Evolutionary conservation across 495 filamentous ascomycete genomes (phyloP), one percentile per base, ranked within the genome.

Genomic region (Hyaloscypha finlandica): DNA sequence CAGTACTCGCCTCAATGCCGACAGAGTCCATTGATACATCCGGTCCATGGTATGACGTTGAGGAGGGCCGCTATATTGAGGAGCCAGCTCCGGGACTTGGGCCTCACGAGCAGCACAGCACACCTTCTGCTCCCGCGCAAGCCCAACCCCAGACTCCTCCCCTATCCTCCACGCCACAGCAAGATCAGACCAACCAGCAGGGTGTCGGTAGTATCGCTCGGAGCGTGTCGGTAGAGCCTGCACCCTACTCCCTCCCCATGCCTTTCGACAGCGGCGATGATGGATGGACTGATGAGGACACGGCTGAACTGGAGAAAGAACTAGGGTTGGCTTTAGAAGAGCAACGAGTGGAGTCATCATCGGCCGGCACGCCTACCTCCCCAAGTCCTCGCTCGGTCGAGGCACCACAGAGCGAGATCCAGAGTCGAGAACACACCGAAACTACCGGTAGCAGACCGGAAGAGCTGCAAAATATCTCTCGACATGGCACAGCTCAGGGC

Each of bases 161-260:
- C 53, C 66, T 64, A 68, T 64, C 53, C 60, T 59, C 66, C 55
- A 32, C 42, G 54, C 67, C 31, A 58, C 63, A 61, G 20, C 54
- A 69, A 65, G 67, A 65, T 65, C 55, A 69, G 62, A 69, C 22
- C 45, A 51, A 61, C 67, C 67, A 65, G 67, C 67, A 69, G 65
- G 61, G 29, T 66, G 22, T 69, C 56, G 42, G 25, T 54, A 61
- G 30, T 64, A 65, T 65, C 56, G 65, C 67, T 61, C 55, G 22
- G 52, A 61, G 55, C 54, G 59, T 14, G 52, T 60, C 37, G 33
- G 52, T 69, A 29, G 60, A 63, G 53, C 29, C 62, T 59, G 31
- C 53, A 33, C 66, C 52, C 53, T 37, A 64, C 60, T 59, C 53
- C 63, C 52, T 58, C 35, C 55, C 56, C 30, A 59, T 61, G 56